Conservation (phyloP, 1,284 basidiomycete genomes). For the Pseudozyma sp. region DNA sequence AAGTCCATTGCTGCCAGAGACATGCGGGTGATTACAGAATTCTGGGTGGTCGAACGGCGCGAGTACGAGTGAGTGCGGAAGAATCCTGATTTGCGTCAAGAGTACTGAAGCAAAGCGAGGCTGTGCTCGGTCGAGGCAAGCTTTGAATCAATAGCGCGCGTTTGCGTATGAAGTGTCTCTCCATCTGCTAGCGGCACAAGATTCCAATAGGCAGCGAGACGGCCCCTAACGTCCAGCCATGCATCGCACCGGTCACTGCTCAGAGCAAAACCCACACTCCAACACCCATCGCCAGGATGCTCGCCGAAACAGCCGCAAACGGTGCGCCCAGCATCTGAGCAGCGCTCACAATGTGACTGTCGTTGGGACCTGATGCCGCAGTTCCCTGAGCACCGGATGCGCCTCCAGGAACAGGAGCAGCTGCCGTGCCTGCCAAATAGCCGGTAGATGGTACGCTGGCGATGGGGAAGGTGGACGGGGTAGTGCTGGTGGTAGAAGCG, state of each 20-base stretch:
- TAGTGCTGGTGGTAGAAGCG: conserved; percentile 34
- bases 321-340: conserved; percentile 21
- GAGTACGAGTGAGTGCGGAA: too few species aligned
- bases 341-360: conserved; percentile 39
- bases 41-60: too few species aligned
- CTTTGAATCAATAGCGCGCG: too few species aligned
- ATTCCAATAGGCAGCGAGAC: too few species aligned
- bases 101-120: too few species aligned
- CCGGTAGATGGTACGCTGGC: conserved; percentile 38
- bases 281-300: conserved; percentile 28
- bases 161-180: too few species aligned
- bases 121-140: too few species aligned
- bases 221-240: not conserved
- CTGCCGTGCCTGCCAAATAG: conserved; percentile 42
- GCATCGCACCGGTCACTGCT: not conserved
- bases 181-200: too few species aligned
- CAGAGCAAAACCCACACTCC: conserved; percentile 36
- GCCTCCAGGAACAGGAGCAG: conserved; percentile 36
- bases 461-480: conserved; percentile 47
- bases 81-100: too few species aligned
- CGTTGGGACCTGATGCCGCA: conserved; percentile 33
- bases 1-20: not conserved
- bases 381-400: conserved; percentile 22
- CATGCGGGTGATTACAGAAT: too few species aligned
- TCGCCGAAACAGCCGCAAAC: conserved; percentile 17